phyloP scores from a whole-genome alignment of 805 yeast genomes.

The Tetrapisispora arboricola region DNA sequence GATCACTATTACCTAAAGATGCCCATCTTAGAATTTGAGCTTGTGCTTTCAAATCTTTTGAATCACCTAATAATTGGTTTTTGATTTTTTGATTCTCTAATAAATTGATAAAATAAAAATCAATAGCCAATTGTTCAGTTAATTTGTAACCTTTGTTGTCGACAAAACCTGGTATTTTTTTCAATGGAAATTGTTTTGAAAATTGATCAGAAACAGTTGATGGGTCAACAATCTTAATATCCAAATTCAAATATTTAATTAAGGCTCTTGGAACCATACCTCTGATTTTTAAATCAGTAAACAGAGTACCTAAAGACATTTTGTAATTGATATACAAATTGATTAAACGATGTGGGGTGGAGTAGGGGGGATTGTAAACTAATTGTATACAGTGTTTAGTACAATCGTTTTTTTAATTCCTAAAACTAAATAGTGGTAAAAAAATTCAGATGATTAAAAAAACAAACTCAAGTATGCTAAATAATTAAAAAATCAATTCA shows the following conservation, averaged over 20 bases:
- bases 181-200: conserved; percentile 49
- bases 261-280: conserved; percentile 38
- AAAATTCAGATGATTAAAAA: background rate
- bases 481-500: too few species aligned
- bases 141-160: conserved; percentile 67
- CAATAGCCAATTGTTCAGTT: conserved; percentile 57
- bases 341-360: too few species aligned
- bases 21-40: conserved; percentile 57
- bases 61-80: conserved; percentile 45
- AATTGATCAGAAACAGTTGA: conserved; percentile 31
- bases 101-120: conserved; percentile 37
- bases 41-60: conserved; percentile 21
- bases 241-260: conserved; percentile 50
- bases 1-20: conserved; percentile 64
- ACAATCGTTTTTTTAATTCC: too few species aligned
- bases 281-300: conserved; percentile 35
- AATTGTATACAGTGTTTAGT: too few species aligned
- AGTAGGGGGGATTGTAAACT: too few species aligned
- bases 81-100: conserved; percentile 29
- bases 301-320: conserved; percentile 66
- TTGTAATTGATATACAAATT: background rate
- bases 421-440: background rate
- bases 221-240: conserved; percentile 38
- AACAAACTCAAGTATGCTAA: too few species aligned
- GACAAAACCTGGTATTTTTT: conserved; percentile 55